Base-by-base conservation (phyloP, 202 grass and related monocot species). In the Carex arenaria region DNA sequence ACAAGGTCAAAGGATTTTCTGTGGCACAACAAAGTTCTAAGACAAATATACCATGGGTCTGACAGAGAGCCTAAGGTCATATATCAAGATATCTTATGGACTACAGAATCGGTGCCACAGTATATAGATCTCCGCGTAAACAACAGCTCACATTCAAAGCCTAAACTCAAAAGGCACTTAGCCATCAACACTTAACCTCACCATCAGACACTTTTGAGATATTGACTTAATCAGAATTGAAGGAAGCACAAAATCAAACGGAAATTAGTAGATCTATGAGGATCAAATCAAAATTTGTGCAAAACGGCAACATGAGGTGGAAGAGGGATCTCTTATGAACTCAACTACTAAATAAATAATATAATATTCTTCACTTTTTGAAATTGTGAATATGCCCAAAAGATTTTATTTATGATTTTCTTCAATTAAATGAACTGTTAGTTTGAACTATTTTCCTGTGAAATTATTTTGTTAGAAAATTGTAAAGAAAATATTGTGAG, bases 401-500 rank as follows among this genome's bases (percentile, higher is more conserved):
- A 71, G 3, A 22, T 47, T 47, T 80, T 53, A 3, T 53, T 13
- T 68, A 64, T 34, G 55, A 34, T 80, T 14, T 74, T 66, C 13
- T 66, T 3, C 30, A 31, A 30, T 54, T 13, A 54, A 53, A 52
- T 28, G 1, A 69, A 42, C 3, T n/a, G 56, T 59, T 59, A 59
- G 64, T 75, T 32, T 4, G 5, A 53, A 53, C 55, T 43, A 42
- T 67, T 51, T 66, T 67, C 67, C 18, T 68, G 80, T 26, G 17
- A 67, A 31, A 66, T 82, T 67, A 28, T 5, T 53, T 82, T 68
- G 80, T 82, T 82, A 82, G 80, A 55, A 20, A 64, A 64, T 47
- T 45, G 28, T 80, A 62, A 81, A 26, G 13, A 80, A 53, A 82
- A 31, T 30, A 31, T 68, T 32, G 26, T 82, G 80, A 55, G 42